Conservation (phyloP, 2,329 filamentous ascomycete genomes). For the Fusarium haematococcum region DNA sequence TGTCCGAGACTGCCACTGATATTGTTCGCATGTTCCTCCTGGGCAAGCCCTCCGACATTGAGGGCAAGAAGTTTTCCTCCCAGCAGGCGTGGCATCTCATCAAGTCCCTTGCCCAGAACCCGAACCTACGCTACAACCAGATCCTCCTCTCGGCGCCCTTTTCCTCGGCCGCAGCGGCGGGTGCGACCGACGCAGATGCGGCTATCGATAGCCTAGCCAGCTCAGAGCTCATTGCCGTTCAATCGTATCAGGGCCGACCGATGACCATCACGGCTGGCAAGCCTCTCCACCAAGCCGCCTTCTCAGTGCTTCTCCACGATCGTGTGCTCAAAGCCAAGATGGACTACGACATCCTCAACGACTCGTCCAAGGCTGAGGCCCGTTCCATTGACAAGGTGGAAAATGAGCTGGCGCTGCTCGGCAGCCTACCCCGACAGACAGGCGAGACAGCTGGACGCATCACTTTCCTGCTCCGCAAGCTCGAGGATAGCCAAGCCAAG, state of each 20-base stretch:
- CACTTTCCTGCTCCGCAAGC: conserved; percentile 78
- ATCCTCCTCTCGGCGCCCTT: conserved; percentile 83
- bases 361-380: conserved; percentile 78
- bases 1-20: conserved; percentile 88
- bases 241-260: conserved; percentile 79
- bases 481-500: conserved; percentile 79
- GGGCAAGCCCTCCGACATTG: conserved; percentile 61
- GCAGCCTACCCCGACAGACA: conserved; percentile 76
- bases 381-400: conserved; percentile 83
- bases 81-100: conserved; percentile 94
- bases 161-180: conserved; percentile 53
- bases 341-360: conserved; percentile 75
- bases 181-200: conserved; percentile 72
- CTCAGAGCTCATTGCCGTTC: conserved; percentile 86
- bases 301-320: conserved; percentile 78
- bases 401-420: conserved; percentile 79
- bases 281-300: conserved; percentile 88
- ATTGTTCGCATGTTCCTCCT: conserved; percentile 94
- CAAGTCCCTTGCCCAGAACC: conserved; percentile 77
- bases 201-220: conserved; percentile 85
- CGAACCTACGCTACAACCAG: conserved; percentile 84
- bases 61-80: conserved; percentile 76
- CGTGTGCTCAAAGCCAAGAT: conserved; percentile 79
- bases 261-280: conserved; percentile 82
- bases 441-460: conserved; percentile 74